Conservation (phyloP, 352 stramenopile species). For the Pythium phragmitis region DNA sequence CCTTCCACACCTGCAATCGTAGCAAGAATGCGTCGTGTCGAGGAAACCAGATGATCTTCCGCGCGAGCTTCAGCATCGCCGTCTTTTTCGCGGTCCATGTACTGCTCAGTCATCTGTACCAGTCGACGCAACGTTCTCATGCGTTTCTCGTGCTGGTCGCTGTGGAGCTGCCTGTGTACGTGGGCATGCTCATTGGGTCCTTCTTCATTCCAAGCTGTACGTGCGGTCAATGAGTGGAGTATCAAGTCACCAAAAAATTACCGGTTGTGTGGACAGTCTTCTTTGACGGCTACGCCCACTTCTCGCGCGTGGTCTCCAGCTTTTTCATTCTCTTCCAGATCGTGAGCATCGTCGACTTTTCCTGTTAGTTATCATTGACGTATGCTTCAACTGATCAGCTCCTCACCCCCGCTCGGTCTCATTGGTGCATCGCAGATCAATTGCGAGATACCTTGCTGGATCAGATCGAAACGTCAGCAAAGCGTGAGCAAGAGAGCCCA, state of each 20-base stretch:
- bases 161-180: constrained; percentile 50
- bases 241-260: background rate
- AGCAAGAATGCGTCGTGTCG: constrained; percentile 42
- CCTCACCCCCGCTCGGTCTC: background rate
- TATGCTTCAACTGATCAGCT: constrained; percentile 4
- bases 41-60: constrained; percentile 75
- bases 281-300: constrained; percentile 63
- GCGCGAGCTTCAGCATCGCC: constrained; percentile 60
- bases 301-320: constrained; percentile 49
- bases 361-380: constrained; percentile 67
- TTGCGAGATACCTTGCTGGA: constrained; percentile 52
- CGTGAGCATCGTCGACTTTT: constrained; percentile 71
- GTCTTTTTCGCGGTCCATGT: constrained; percentile 53
- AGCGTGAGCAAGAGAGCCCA: constrained; percentile 24
- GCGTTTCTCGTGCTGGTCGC: constrained; percentile 35
- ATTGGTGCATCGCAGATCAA: constrained; percentile 41
- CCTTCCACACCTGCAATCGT: constrained; percentile 56
- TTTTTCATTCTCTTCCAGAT: constrained; percentile 84
- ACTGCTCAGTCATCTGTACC: constrained; percentile 46
- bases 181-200: constrained; percentile 53
- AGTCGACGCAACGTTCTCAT: constrained; percentile 21
- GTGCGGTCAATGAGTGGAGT: background rate
- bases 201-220: constrained; percentile 75
- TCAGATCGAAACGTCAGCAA: constrained; percentile 42
- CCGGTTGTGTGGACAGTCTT: constrained; percentile 37